Evolutionary conservation across 768 basidiomycete species (phyloP).

Genomic region (Termitomyces sp.): DNA sequence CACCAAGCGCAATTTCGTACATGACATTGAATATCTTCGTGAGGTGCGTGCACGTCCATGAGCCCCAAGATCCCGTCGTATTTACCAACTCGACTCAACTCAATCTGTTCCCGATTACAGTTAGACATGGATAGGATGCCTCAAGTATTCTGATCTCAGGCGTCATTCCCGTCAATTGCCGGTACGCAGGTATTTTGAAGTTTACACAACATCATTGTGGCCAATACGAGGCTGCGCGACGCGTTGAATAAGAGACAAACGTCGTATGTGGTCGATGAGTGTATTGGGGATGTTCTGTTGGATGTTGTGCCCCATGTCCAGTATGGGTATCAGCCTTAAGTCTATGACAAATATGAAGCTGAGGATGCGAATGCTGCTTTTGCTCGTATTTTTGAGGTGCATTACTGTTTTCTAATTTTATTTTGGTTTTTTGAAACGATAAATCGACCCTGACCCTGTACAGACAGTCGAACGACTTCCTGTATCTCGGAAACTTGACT

Average conservation of each 20-base stretch:
- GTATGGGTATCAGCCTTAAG: constrained; percentile 94
- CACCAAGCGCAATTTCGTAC: constrained; percentile 96
- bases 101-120: no score
- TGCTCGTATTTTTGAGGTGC: constrained; percentile 90
- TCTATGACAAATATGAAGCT: constrained; percentile 98
- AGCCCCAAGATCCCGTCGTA: no score
- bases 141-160: constrained; percentile 69
- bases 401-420: neutral
- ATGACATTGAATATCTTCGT: constrained; percentile 96
- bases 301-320: constrained; percentile 84
- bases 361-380: constrained; percentile 90
- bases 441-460: neutral
- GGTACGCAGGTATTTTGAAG: constrained; percentile 97
- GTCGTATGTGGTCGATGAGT: constrained; percentile 86
- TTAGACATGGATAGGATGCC: constrained; percentile 90
- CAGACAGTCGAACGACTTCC: constrained; percentile 89
- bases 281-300: constrained; percentile 86
- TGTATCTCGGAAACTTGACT: constrained; percentile 94
- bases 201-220: constrained; percentile 85
- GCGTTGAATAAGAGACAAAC: constrained; percentile 94
- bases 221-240: constrained; percentile 89
- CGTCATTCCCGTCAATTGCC: constrained; percentile 69
- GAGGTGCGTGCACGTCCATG: constrained; percentile 60
- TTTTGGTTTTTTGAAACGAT: no score
- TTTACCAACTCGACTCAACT: no score